Percentiles rank a stretch among this genome's conserved stretches.
Conservation (phyloP, 2,329 filamentous ascomycete species). For the Tolypocladium cylindrosporum region DNA sequence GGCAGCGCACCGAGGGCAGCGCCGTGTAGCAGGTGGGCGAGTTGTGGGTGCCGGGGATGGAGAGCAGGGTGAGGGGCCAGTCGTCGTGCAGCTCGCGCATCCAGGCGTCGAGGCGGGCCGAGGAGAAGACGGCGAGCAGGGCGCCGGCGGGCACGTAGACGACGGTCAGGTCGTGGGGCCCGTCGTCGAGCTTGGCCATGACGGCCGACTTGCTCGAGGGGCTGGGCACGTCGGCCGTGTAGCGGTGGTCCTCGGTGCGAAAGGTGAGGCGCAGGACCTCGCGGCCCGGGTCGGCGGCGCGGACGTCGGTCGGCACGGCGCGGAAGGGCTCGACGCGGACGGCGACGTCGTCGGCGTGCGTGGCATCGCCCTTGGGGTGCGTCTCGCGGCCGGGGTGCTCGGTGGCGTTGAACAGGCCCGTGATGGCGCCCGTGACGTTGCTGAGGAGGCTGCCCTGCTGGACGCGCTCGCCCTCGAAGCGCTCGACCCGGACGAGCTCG, state of each 20-base stretch:
- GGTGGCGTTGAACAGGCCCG: constrained; percentile 33
- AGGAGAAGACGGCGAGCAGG: constrained; percentile 58
- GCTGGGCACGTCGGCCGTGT: constrained; percentile 65
- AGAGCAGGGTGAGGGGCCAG: constrained; percentile 67
- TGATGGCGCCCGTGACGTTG: constrained; percentile 33
- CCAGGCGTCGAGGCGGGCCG: constrained; percentile 61
- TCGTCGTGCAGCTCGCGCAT: constrained; percentile 68
- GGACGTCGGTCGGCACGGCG: constrained; percentile 46
- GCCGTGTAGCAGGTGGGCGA: constrained; percentile 77
- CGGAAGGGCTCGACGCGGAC: constrained; percentile 60
- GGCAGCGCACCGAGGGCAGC: constrained; percentile 86
- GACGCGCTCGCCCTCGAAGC: constrained; percentile 48
- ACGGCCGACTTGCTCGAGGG: constrained; percentile 47
- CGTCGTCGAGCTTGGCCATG: constrained; percentile 44
- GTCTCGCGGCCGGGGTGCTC: constrained; percentile 18
- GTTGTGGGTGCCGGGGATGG: constrained; percentile 94
- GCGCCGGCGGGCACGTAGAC: constrained; percentile 51
- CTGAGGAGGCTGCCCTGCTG: constrained; percentile 30
- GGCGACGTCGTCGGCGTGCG: constrained; percentile 50
- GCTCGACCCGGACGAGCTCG: constrained; percentile 62
- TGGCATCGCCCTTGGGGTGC: constrained; percentile 45
- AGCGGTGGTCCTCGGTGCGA: constrained; percentile 43
- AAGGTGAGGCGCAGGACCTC: constrained; percentile 70
- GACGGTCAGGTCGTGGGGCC: constrained; percentile 50
- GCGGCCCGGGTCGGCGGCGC: constrained; percentile 44